These are phyloP conservation scores for Metarhizium anisopliae DNA, from an alignment of 2,329 filamentous ascomycete genomes.

Conservation along the genomic window DNA sequence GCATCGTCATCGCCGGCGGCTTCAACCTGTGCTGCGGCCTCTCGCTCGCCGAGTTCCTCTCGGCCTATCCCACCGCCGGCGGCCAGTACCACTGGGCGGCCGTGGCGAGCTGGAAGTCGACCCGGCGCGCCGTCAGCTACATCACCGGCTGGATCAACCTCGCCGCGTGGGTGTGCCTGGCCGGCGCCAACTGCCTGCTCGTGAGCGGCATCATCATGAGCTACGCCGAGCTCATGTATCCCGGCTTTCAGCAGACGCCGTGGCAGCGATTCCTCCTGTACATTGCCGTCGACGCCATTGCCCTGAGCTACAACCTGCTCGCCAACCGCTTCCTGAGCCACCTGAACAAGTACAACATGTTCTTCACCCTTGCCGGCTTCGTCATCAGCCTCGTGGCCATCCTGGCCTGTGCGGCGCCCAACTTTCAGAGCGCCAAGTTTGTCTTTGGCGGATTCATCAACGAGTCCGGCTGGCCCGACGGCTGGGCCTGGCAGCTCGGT, in stretches of 20 bases:
- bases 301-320: slow-evolving; percentile 57
- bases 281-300: slow-evolving; percentile 50
- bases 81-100: slow-evolving; percentile 69
- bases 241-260: slow-evolving; percentile 43
- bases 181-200: slow-evolving; percentile 57
- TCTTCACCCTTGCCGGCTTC: slow-evolving; percentile 62
- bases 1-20: slow-evolving; percentile 49
- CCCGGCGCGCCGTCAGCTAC: slow-evolving; percentile 56
- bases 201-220: slow-evolving; percentile 59
- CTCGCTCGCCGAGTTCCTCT: slow-evolving; percentile 60
- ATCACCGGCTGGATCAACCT: slow-evolving; percentile 65
- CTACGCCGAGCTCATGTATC: slow-evolving; percentile 52
- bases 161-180: slow-evolving; percentile 60
- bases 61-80: slow-evolving; percentile 50
- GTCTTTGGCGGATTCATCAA: slow-evolving; percentile 63
- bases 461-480: slow-evolving; percentile 58
- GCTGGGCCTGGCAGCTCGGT: slow-evolving; percentile 47
- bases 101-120: slow-evolving; percentile 49
- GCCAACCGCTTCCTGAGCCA: slow-evolving; percentile 44
- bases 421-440: slow-evolving; percentile 57
- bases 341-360: slow-evolving; percentile 59
- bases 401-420: slow-evolving; percentile 53
- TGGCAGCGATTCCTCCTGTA: slow-evolving; percentile 72
- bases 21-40: slow-evolving; percentile 64
- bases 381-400: slow-evolving; percentile 60